Conservation (phyloP, 2,329 filamentous ascomycete species). For the Ceratocystis papillata region DNA sequence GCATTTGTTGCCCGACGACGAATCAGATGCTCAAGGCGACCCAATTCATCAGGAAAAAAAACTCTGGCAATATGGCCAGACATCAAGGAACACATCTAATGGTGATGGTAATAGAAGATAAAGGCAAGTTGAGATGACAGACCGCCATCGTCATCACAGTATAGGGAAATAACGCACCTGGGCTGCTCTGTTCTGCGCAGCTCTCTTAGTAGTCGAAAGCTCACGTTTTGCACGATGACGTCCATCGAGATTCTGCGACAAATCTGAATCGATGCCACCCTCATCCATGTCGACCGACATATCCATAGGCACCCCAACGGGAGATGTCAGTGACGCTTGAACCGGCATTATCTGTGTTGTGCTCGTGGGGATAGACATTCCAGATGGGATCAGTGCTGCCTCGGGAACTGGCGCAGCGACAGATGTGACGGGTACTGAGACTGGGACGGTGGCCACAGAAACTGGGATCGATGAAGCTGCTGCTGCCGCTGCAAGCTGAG, state of each 20-base stretch:
- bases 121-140: slow-evolving; percentile 3
- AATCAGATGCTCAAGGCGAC: background rate
- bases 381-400: slow-evolving; percentile 34
- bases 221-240: slow-evolving; percentile 71
- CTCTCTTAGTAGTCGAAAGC: slow-evolving; percentile 88
- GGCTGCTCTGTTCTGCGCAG: slow-evolving; percentile 89
- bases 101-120: background rate
- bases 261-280: slow-evolving; percentile 3
- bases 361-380: slow-evolving; percentile 13
- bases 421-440: slow-evolving; percentile 5
- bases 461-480: background rate
- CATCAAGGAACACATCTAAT: background rate
- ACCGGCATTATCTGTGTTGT: slow-evolving; percentile 10
- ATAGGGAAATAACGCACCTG: slow-evolving; percentile 54
- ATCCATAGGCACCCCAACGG: slow-evolving; percentile 22
- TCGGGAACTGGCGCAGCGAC: slow-evolving; percentile 20
- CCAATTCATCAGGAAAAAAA: background rate
- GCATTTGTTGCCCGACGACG: background rate
- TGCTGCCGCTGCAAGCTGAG: background rate
- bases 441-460: slow-evolving; percentile 5
- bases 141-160: background rate
- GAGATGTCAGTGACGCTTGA: background rate
- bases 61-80: background rate
- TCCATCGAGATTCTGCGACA: slow-evolving; percentile 38
- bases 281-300: slow-evolving; percentile 31